Conservation (phyloP, 257 asterid genomes). For the Rhazya stricta region DNA sequence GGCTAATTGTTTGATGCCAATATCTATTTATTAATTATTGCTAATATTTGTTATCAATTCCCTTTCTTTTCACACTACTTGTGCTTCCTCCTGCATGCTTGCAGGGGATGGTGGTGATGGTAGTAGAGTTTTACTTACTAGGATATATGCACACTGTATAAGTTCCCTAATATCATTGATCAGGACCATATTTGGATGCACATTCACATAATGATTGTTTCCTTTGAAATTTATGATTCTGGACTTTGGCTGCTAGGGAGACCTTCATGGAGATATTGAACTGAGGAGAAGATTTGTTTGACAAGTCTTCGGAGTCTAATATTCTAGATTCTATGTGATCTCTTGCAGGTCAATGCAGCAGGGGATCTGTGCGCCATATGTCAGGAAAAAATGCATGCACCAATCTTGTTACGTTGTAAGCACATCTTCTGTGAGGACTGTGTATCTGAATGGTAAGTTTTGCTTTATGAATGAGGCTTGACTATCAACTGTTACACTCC, state of each 20-base stretch:
- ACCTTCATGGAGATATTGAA: neutral
- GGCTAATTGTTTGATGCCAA: neutral
- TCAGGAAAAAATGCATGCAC: conserved; percentile 84
- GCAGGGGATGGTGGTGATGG: neutral
- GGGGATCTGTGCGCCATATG: conserved; percentile 91
- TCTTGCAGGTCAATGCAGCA: conserved; percentile 59
- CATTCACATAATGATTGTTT: neutral
- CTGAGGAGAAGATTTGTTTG: neutral
- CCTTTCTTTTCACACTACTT: neutral
- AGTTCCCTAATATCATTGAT: neutral
- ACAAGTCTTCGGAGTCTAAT: neutral
- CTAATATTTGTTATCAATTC: too few relatives aligned
- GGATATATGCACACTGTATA: neutral
- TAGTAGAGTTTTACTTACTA: neutral
- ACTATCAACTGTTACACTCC: neutral
- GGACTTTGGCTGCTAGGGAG: neutral
- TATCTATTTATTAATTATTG: neutral
- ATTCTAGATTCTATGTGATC: conserved; percentile 9
- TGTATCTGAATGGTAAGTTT: conserved; percentile 72
- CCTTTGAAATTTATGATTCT: neutral
- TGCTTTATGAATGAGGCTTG: conserved; percentile 6
- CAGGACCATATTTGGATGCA: neutral
- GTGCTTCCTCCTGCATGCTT: neutral
- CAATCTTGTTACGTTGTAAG: conserved; percentile 73
- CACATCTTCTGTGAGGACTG: conserved; percentile 90